Evolutionary conservation across 192 early-diverging fungal genomes (phyloP), one percentile per base, ranked within the genome.

Genomic region (Podila minutissima): DNA sequence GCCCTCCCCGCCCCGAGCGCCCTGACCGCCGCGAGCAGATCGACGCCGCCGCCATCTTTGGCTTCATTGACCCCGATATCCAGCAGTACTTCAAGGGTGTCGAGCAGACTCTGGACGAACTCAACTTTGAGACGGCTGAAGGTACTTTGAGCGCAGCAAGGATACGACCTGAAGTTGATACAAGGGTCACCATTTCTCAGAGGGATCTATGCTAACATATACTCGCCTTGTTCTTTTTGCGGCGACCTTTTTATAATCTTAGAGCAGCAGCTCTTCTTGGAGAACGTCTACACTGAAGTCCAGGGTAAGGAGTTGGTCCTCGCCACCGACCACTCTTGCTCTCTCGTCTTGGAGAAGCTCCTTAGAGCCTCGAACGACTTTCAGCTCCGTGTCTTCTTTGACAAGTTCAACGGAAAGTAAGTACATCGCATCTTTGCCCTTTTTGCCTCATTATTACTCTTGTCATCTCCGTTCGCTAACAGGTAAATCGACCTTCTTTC

Each of bases 311-410:
- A 96, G 69, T 63, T 93, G 15, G 83, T 90, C 33, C 73, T 96
- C 9, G 92, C 94, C 5, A 91, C 93, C 4, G 93, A 95, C 62
- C 88, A 89, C 55, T 91, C 91, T 22, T 89, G 92, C 70, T 95
- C 94, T 2, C 83, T 92, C 12, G 88, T 95, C 17, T 79, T 97
- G 50, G 94, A 97, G 66, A 96, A 96, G 81, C 67, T 97, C 48
- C 78, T 97, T 13, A 77, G 87, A 48, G 74, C 89, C 12, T 92
- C 94, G 1, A 85, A 88, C 65, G 91, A 93, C 72, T 90, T 91
- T 67, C 93, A 94, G 73, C 82, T 95, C 24, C 89, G 93, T 28
- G 85, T 91, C 22, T 93, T 95, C 67, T 86, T 92, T 70, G 83
- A 88, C 65, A 74, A 85, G 41, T 74, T 91, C 24, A 85, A 85